Base-by-base conservation (phyloP, 768 basidiomycete genomes). In the Suillus decipiens region DNA sequence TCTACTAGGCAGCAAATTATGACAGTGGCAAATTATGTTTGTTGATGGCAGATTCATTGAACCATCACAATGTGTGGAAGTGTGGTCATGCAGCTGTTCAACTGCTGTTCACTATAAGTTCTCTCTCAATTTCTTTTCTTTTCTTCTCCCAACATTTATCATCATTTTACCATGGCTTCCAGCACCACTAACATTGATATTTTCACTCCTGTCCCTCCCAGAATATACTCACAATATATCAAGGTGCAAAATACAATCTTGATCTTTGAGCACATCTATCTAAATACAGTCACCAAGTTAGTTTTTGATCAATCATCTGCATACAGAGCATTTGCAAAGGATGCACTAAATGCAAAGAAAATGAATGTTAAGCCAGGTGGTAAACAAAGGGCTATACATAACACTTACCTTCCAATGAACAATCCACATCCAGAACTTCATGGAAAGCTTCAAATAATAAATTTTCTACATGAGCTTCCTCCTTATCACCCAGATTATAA, bases 271-370 rank as follows among this genome's bases (percentile, higher is more conserved):
- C 24, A 33, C 9, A 66, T 70, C 48, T 69, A 68, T 54, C 71
- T 67, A 10, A 61, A 65, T 34, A 65, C 61, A 2, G 19, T 67
- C 5, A 66, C 58, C 1, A 61, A 71, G 31, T 73, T 67, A 17
- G 54, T 69, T 34, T 75, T 75, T 53, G 69, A 75, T 55, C 69
- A 70, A 57, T 75, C 70, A 2, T 74, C 65, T 0, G 68, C 72
- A 6, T 68, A 75, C 43, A 66, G 67, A 15, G 68, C 67, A 14
- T 70, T 71, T 22, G 60, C 71, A 19, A 61, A 64, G 15, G 69
- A 75, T 59, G 70, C 72, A 5, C 64, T 73, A 1, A 67, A 73
- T 62, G 68, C 61, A 22, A 68, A 71, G 41, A 70, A 72, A 3
- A 73, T 73, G 70, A 75, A 73, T 61, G 59, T 66, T 15, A 50